Conservation (phyloP, 2,329 filamentous ascomycete genomes). For the Penicillium freii region DNA sequence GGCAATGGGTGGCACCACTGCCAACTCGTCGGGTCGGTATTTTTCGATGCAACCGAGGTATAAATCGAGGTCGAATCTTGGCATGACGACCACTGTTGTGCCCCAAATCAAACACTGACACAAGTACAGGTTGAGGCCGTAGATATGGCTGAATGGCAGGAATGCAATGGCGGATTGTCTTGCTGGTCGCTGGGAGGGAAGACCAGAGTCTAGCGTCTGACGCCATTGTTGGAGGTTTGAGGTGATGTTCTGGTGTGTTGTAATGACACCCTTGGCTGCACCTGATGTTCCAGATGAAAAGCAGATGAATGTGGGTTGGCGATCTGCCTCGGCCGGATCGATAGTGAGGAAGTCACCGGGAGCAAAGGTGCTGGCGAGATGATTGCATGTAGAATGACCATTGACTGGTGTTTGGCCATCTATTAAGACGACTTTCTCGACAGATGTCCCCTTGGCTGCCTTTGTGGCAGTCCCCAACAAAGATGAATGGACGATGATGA, state of each 20-base stretch:
- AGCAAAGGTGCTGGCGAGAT: constrained; percentile 17
- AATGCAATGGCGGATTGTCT: constrained; percentile 19
- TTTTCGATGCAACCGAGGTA: constrained; percentile 20
- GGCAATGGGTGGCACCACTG: constrained; percentile 20
- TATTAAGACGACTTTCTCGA: constrained; percentile 16
- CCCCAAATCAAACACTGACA: constrained; percentile 20
- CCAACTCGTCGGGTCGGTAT: constrained; percentile 19
- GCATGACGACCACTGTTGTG: constrained; percentile 16
- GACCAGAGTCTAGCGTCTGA: constrained; percentile 11
- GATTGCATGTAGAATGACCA: constrained; percentile 17
- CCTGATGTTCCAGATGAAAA: constrained; percentile 25
- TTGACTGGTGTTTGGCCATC: constrained; percentile 12
- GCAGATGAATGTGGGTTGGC: constrained; percentile 20
- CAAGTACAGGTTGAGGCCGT: constrained; percentile 19
- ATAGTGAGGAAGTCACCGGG: constrained; percentile 9
- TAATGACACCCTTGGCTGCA: constrained; percentile 22
- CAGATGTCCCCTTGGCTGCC: constrained; percentile 16
- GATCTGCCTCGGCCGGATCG: constrained; percentile 8
- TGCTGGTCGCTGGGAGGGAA: constrained; percentile 7
- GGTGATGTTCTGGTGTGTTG: constrained; percentile 22
- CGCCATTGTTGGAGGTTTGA: constrained; percentile 24
- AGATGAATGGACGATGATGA: constrained; percentile 20
- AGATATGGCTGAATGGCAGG: constrained; percentile 25
- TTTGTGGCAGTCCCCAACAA: constrained; percentile 16
- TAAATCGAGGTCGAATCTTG: constrained; percentile 19